Base-by-base conservation (phyloP, 2,329 filamentous ascomycete genomes). In the Graphiopsis chlorocephala region DNA sequence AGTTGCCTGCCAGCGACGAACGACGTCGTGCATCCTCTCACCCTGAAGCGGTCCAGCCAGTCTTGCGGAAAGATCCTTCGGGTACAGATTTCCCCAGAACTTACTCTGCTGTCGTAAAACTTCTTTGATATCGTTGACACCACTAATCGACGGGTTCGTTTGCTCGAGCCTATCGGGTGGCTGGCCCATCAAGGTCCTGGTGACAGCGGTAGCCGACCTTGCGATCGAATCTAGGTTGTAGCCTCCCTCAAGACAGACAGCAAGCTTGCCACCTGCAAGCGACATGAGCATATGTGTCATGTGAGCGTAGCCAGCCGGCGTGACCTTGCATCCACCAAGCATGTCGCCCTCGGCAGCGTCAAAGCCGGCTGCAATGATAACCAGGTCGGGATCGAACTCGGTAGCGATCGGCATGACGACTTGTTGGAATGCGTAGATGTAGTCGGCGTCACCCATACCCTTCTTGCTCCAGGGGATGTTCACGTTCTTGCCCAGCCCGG, bases 231-330 rank as follows among this genome's bases (percentile, higher is more conserved):
- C 83, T 26, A 99, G 86, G 72, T 98, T 98, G 78, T 99, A 99
- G 10, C 95, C 95, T 25, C 95, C 95, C 77, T 99, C 95, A 2
- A 99, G 83, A 74, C 93, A 97, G 10, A 97, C 94, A 2, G 92
- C 91, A 15, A 99, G 85, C 74, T 93, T 97, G 29, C 95, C 95
- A 52, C 88, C 85, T 0, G 95, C 94, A 23, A 99, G 83, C 2
- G 92, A 93, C 93, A 97, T 98, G 56, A 99, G 86, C 94, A 98
- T 97, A 75, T 97, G 93, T 17, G 95, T 98, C 95, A 99, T 98
- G 74, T 99, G 94, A 15, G 93, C 92, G 75, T 98, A 99, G 74
- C 95, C 96, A 4, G 88, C 80, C 0, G 95, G 95, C 0, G 93
- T 90, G 5, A 99, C 95, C 73, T 92, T 94, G 76, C 95, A 99